Conservation (phyloP, 305 asterid species). For the Ajuga reptans region DNA sequence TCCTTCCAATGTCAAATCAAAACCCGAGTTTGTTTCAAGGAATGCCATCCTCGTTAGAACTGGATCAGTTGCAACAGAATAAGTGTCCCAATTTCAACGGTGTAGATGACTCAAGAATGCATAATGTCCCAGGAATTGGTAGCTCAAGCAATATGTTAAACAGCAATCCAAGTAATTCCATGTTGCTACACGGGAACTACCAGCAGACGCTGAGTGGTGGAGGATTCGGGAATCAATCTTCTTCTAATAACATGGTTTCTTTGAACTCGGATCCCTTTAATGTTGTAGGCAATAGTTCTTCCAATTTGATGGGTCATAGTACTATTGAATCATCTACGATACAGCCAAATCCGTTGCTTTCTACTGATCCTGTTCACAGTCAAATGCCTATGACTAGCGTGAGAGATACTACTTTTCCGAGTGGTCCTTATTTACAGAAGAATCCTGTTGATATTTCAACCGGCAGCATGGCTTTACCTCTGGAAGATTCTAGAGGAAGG, state of each 20-base stretch:
- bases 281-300: constrained; percentile 28
- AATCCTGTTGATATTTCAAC: constrained; percentile 34
- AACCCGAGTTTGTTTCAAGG: constrained; percentile 59
- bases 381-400: constrained; percentile 32
- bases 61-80: constrained; percentile 61
- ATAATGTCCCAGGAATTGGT: constrained; percentile 28
- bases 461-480: constrained; percentile 34
- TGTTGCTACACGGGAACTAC: constrained; percentile 45
- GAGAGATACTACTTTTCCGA: constrained; percentile 29
- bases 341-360: constrained; percentile 36
- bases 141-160: constrained; percentile 36
- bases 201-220: constrained; percentile 36
- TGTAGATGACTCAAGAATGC: constrained; percentile 40
- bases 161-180: constrained; percentile 27
- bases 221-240: constrained; percentile 39
- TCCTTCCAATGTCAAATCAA: constrained; percentile 38
- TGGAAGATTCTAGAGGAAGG: constrained; percentile 39
- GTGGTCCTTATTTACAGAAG: constrained; percentile 28
- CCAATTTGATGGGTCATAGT: constrained; percentile 35
- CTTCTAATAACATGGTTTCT: constrained; percentile 31
- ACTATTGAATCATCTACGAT: constrained; percentile 34
- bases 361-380: constrained; percentile 36
- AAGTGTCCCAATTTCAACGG: constrained; percentile 30
- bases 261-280: constrained; percentile 39
- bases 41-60: constrained; percentile 50